Base-by-base conservation (phyloP, 306 rosid species). In the Vicia faba region DNA sequence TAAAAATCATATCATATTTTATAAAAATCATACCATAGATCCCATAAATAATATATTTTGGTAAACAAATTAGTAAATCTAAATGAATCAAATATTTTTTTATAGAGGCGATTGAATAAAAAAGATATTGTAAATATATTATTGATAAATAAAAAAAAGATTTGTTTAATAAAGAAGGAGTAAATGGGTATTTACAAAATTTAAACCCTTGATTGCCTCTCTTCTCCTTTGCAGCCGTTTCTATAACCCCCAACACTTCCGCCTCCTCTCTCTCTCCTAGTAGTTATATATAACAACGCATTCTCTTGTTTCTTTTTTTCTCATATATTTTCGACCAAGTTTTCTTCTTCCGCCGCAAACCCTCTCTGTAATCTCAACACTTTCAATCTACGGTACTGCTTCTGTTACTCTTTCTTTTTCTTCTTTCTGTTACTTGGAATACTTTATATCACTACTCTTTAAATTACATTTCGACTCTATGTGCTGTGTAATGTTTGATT, bases 331-430 rank as follows among this genome's bases (percentile, higher is more conserved):
- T 23, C 69, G 14, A 43, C 58, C 50, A 59, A 8, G 16, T 56
- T 59, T 28, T 44, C 11, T 19, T 14, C 49, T 77, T 64, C 23
- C 35, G 70, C 64, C 63, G 63, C 75, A 7, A 20, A 20, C 54
- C 0, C 23, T 14, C 11, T 15, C 20, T 46, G 5, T 48, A 12
- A 43, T 43, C 3, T n/a, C 8, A 4, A n/a, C 7, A 5, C n/a
- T 12, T 43, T n/a, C 23, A 19, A 31, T n/a, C n/a, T n/a, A 31
- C 25, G 29, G 33, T 51, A 51, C 7, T 20, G 7, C 2, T 51
- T 51, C 1, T 4, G 3, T 20, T 19, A 20, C 31, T 9, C n/a
- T 18, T 1, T 50, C 7, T 1, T 50, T 1, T 50, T 53, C 1
- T 13, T 31, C 9, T 33, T 33, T 33, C 38, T 7, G 9, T 1